These are phyloP conservation scores for Blechomonas ayalai DNA, from an alignment of 208 protist genomes.

Conservation along the genomic window DNA sequence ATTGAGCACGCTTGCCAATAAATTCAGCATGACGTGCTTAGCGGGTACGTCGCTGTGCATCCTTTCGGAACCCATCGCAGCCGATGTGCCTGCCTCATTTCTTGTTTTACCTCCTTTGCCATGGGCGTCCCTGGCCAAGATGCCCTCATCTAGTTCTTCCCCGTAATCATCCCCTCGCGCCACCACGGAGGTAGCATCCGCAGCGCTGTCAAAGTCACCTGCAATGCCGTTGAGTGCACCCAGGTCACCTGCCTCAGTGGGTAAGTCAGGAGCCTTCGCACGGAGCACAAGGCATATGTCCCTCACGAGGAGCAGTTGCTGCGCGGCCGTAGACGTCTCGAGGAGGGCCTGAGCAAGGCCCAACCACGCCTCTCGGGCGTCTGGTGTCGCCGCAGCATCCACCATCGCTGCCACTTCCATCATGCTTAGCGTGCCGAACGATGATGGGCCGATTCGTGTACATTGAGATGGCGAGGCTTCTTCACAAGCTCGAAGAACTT, in stretches of 20 bases:
- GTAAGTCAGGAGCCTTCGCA: conserved; percentile 11
- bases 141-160: not conserved
- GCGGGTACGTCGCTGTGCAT: conserved; percentile 25
- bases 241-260: conserved; percentile 2
- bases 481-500: no score
- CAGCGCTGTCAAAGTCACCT: conserved; percentile 1
- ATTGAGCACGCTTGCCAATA: conserved; percentile 16
- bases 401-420: conserved; percentile 22
- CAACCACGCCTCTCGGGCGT: conserved; percentile 24
- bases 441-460: no score
- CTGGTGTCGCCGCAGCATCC: conserved; percentile 20
- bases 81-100: not conserved
- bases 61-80: not conserved
- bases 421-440: conserved; percentile 5
- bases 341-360: conserved; percentile 13
- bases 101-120: not conserved
- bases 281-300: conserved; percentile 8
- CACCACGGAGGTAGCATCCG: no score
- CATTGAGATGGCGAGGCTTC: no score
- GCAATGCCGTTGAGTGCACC: conserved; percentile 3
- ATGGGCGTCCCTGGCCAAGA: not conserved
- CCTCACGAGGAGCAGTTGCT: not conserved
- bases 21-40: conserved; percentile 31
- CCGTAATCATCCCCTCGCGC: no score
- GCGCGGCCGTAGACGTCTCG: conserved; percentile 1